Evolutionary conservation across 345 rosid species (phyloP), one percentile per base, ranked within the genome.

Genomic region (Populus davidiana): DNA sequence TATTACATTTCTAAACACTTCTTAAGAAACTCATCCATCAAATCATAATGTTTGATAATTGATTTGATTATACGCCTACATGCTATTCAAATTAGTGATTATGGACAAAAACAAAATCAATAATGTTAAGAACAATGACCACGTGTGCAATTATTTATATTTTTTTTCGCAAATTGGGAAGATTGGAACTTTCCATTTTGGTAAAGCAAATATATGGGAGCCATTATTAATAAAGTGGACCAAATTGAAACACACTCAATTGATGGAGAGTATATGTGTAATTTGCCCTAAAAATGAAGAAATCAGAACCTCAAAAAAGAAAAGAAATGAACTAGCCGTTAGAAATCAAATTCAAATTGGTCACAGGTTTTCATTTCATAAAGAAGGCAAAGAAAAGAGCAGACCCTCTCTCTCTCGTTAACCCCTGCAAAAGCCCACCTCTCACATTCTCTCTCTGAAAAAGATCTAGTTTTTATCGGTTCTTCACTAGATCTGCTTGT

Each of bases 301-400:
- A 73, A 61, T 35, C 50, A 14, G 18, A 67, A 49, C 25, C 47
- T 20, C 18, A 61, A 9, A 43, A 54, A 41, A 29, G 52, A n/a
- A 69, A n/a, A 72, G 16, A 31, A 61, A 33, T 67, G 71, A 78
- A 78, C 75, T 81, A 81, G 84, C 84, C 84, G 84, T 81, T 81
- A 29, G 39, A 59, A 18, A 72, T 35, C 20, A 25, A 74, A 74
- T 81, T 78, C 81, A 81, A 81, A 81, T 38, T 54, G 83, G 77
- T 49, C 72, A 27, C 65, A 18, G 49, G 71, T 52, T 36, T 44
- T 43, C 77, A 36, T 67, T 69, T 77, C 78, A 73, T 72, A 72
- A 67, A 77, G n/a, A 39, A 75, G 13, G 44, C 67, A 54, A 69
- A 36, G 64, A 44, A 36, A 70, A 13, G 62, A 64, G 10, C 33